phyloP scores from a whole-genome alignment of 176 grass and related monocot genomes.

The Cenchrus purpureus region DNA sequence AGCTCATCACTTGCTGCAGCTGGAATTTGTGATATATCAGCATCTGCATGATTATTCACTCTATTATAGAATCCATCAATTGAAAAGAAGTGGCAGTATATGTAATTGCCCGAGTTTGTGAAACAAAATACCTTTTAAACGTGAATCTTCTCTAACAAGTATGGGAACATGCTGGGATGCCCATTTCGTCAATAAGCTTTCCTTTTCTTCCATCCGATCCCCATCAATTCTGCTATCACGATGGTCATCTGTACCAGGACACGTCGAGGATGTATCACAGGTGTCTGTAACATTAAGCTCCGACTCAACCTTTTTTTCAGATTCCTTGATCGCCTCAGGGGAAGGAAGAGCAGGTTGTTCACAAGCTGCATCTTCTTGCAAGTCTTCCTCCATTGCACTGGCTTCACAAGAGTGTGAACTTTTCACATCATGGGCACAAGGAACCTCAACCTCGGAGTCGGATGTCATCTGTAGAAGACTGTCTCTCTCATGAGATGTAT shows the following conservation, averaged over 20 bases:
- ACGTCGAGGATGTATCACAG: conserved; percentile 5
- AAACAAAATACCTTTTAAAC: conserved; percentile 40
- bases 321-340: conserved; percentile 39
- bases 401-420: conserved; percentile 34
- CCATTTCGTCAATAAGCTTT: not conserved
- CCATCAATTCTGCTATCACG: conserved; percentile 21
- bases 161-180: not conserved
- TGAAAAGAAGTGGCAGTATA: not conserved
- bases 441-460: conserved; percentile 63
- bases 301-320: conserved; percentile 41
- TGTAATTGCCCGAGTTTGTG: conserved; percentile 1
- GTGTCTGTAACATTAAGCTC: conserved; percentile 42
- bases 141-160: conserved; percentile 27
- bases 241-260: conserved; percentile 27
- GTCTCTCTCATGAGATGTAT: conserved; percentile 47
- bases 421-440: conserved; percentile 48
- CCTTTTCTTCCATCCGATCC: conserved; percentile 23
- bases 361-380: conserved; percentile 30
- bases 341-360: conserved; percentile 26
- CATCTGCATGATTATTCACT: conserved; percentile 44
- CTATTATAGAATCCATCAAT: conserved; percentile 29
- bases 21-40: conserved; percentile 25
- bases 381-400: conserved; percentile 29
- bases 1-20: conserved; percentile 31
- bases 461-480: conserved; percentile 64